These are phyloP conservation scores for Russula earlei DNA, from an alignment of 768 basidiomycete genomes.

Conservation along the genomic window DNA sequence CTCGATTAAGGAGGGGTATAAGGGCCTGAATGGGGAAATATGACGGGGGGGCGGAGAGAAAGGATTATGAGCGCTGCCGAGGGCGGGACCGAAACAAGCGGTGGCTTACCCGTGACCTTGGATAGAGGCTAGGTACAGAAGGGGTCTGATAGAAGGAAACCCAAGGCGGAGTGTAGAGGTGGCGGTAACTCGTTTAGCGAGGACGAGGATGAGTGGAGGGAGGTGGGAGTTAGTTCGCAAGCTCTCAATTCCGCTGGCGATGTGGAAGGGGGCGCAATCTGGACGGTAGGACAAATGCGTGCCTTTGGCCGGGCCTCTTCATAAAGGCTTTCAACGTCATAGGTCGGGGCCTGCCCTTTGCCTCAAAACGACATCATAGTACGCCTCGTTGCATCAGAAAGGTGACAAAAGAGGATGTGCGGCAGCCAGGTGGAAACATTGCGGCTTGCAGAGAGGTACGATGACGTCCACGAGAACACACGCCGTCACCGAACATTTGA, in stretches of 20 bases:
- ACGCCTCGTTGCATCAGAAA: slow-evolving; percentile 10
- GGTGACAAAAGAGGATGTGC: background rate
- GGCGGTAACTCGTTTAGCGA: background rate
- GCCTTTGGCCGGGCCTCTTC: background rate
- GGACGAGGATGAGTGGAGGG: background rate
- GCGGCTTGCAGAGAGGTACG: background rate
- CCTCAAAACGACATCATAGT: slow-evolving; percentile 17
- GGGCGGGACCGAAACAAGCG: background rate
- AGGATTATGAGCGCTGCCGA: slow-evolving; percentile 1
- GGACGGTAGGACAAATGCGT: slow-evolving; percentile 1
- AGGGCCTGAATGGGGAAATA: no score
- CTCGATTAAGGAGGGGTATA: no score
- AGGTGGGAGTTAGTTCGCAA: slow-evolving; percentile 2
- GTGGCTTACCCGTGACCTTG: background rate
- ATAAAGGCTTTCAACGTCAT: slow-evolving; percentile 16
- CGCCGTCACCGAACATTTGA: background rate
- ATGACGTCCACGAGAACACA: slow-evolving; percentile 3
- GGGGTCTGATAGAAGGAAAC: background rate
- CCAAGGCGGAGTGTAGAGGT: background rate
- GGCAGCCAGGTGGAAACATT: background rate
- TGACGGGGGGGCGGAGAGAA: background rate
- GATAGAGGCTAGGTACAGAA: background rate
- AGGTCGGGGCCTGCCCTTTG: slow-evolving; percentile 14
- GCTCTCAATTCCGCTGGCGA: background rate
- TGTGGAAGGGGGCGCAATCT: slow-evolving; percentile 7